A percentile compares a stretch with the other conserved stretches of the same genome.
Conservation (phyloP, 306 rosid species). For the Biancaea sappan region DNA sequence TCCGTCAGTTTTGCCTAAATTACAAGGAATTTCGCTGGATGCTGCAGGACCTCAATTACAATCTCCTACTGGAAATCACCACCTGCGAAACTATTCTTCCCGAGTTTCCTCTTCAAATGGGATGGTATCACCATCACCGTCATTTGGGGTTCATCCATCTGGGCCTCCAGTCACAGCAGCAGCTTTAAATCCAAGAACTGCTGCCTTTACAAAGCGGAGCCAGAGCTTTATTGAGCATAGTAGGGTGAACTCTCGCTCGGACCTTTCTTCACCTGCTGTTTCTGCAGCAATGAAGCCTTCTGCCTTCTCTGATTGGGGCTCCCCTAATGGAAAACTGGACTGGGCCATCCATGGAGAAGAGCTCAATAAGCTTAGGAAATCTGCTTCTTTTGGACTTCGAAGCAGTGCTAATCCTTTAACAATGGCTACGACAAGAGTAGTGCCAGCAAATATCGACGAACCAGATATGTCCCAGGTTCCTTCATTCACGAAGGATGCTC, state of each 20-base stretch:
- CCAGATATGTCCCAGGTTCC: conserved; percentile 85
- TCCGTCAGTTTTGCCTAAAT: conserved; percentile 54
- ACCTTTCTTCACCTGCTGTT: conserved; percentile 53
- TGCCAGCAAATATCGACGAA: conserved; percentile 40
- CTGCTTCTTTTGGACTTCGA: conserved; percentile 74
- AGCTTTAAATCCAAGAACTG: conserved; percentile 60
- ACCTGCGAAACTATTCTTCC: conserved; percentile 56
- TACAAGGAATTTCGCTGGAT: conserved; percentile 66
- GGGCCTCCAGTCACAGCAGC: conserved; percentile 40
- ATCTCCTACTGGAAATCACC: conserved; percentile 66
- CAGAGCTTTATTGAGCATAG: conserved; percentile 82
- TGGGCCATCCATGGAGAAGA: conserved; percentile 74
- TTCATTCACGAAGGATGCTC: conserved; percentile 66
- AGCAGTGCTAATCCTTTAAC: conserved; percentile 43
- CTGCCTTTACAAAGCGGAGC: conserved; percentile 75
- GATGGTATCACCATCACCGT: conserved; percentile 44
- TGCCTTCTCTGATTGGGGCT: conserved; percentile 66
- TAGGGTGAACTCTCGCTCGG: conserved; percentile 45
- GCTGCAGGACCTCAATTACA: conserved; percentile 51
- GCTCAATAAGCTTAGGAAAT: conserved; percentile 71
- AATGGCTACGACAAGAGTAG: conserved; percentile 24
- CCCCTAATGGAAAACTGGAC: conserved; percentile 69
- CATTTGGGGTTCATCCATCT: conserved; percentile 45
- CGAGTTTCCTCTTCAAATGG: conserved; percentile 52
- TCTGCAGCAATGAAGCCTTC: conserved; percentile 39